A percentile compares a stretch with the other conserved stretches of the same genome.
phyloP scores from a whole-genome alignment of 495 filamentous ascomycete genomes.

The Xylaria venustula region DNA sequence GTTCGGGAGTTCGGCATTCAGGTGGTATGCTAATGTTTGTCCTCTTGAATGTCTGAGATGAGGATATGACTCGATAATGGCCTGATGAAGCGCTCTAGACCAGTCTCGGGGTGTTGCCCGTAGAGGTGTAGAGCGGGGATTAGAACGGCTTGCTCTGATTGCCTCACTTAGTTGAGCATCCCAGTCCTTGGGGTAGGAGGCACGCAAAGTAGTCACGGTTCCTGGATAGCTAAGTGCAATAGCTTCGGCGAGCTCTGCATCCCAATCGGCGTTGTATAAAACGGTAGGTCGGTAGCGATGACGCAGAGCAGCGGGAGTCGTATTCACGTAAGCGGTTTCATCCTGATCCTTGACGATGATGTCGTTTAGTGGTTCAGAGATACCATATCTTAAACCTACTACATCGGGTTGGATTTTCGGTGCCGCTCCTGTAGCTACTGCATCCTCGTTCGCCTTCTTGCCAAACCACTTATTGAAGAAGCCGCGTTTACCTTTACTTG shows the following conservation, averaged over 20 bases:
- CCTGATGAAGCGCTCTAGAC: constrained; percentile 34
- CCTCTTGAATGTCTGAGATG: constrained; percentile 21
- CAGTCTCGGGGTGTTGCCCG: constrained; percentile 30
- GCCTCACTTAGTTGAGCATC: constrained; percentile 15
- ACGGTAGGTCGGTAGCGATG: constrained; percentile 14
- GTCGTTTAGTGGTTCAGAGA: constrained; percentile 8
- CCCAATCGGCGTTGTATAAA: constrained; percentile 34
- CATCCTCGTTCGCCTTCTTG: constrained; percentile 14
- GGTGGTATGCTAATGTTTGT: constrained; percentile 18
- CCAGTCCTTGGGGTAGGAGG: constrained; percentile 24
- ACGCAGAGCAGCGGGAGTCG: constrained; percentile 14
- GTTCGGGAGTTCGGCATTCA: constrained; percentile 29
- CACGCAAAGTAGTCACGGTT: constrained; percentile 19
- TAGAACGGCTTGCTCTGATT: constrained; percentile 12
- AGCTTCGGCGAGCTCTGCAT: constrained; percentile 33
- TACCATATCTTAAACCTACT: background rate
- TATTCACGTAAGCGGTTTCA: constrained; percentile 14
- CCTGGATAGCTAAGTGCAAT: constrained; percentile 25
- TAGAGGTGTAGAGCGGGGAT: constrained; percentile 14
- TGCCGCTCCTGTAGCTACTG: background rate
- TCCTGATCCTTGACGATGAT: constrained; percentile 22
- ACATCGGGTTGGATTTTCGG: too few species aligned
- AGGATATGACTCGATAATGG: constrained; percentile 28
- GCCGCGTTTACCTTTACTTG: constrained; percentile 6
- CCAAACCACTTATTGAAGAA: constrained; percentile 21